Base-by-base conservation (phyloP, 192 early-diverging fungal species). In the Lobosporangium transversale region DNA sequence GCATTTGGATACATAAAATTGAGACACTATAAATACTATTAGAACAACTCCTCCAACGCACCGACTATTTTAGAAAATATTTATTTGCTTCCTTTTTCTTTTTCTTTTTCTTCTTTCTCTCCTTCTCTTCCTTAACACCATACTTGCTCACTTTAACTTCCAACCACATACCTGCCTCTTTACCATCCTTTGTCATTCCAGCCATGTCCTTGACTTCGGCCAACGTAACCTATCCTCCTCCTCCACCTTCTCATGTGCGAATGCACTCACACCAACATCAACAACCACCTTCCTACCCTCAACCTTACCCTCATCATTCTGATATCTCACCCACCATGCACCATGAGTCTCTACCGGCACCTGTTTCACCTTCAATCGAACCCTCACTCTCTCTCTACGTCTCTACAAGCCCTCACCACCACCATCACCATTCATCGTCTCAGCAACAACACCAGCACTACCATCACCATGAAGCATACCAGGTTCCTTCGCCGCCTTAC, bases 401-500 rank as follows among this genome's bases (percentile, higher is more conserved):
- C 36, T 57, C 60, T 3, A 63, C 60, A 1, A 35, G 48, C 2
- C 36, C 53, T 8, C 59, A 64, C 37, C 56, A 52, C 61, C 47
- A 57, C n/a, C n/a, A n/a, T n/a, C n/a, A n/a, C n/a, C 43, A 40
- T 14, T 42, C 20, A 11, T 20, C 52, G 43, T 18, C 37, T 31
- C 69, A 57, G 24, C 66, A 68, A 14, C 66, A 66, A 33, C 58
- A 54, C 9, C 65, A 53, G 23, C 58, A 61, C 10, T 23, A 43
- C 36, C 45, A 68, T 32, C 64, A 62, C 18, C 33, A 58, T 45
- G 23, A 4, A 17, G 60, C 58, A 12, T 75, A 75, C 21, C 70
- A 75, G 52, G 51, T 52, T 6, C 70, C 63, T 8, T 66, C 70
- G 24, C 70, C 70, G 31, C 70, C 70, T 5, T 74, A 74, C 53